Conservation (phyloP, 441 rosid species). For the Flueggea neowawraea region DNA sequence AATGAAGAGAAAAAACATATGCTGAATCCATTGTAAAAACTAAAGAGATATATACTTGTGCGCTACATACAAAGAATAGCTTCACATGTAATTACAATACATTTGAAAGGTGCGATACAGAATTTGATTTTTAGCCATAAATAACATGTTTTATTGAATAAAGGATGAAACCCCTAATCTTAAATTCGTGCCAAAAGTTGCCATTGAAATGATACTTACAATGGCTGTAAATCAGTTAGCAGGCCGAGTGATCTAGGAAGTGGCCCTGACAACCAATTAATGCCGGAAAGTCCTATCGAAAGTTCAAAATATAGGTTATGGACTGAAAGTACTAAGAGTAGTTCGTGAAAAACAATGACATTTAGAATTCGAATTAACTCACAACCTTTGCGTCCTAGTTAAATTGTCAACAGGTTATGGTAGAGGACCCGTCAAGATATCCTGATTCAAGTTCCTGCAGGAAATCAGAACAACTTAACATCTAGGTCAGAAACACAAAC, state of each 20-base stretch:
- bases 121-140: too few relatives aligned
- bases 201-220: constrained; percentile 33
- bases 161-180: too few relatives aligned
- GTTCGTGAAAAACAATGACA: too few relatives aligned
- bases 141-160: too few relatives aligned
- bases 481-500: not conserved
- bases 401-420: constrained; percentile 42
- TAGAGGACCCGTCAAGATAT: constrained; percentile 45
- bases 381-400: constrained; percentile 46
- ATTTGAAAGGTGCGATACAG: too few relatives aligned
- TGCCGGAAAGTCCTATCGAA: constrained; percentile 26
- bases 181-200: too few relatives aligned
- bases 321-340: too few relatives aligned
- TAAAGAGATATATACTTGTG: too few relatives aligned
- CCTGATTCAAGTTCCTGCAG: constrained; percentile 47
- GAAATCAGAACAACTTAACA: not conserved
- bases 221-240: constrained; percentile 41
- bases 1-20: too few relatives aligned
- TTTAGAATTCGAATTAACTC: constrained; percentile 5
- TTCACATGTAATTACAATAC: too few relatives aligned
- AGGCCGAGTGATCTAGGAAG: constrained; percentile 51
- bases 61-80: too few relatives aligned
- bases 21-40: too few relatives aligned
- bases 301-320: not conserved
- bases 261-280: constrained; percentile 43